Base-by-base conservation (phyloP, 441 rosid genomes). In the Adansonia gregorii region DNA sequence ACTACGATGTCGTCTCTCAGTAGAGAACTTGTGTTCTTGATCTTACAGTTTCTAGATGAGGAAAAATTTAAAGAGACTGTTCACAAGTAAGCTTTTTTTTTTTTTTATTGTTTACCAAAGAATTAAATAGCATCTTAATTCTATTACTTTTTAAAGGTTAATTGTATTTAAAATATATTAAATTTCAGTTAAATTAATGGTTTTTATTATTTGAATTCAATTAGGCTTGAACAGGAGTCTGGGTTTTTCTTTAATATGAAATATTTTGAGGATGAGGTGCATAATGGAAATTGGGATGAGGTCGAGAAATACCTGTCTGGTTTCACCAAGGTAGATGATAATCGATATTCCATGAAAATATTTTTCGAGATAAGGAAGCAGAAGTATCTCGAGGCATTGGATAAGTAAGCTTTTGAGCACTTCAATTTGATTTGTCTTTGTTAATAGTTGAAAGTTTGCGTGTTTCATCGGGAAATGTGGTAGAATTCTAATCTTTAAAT, bases 11-110 rank as follows among this genome's bases (percentile, higher is more conserved):
- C 59, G 59, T 54, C 59, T 54, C 59, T 54, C 2, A 54, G 22
- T 54, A 54, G 59, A 54, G 59, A 54, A 19, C 59, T 54, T 54
- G 59, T 54, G 59, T 54, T 54, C 59, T 54, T 54, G 22, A 54
- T 54, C 59, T 54, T n/a, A 54, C 59, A n/a, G 59, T 54, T 54
- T 54, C 19, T 54, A n/a, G 59, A 54, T 54, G 54, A 49, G 54
- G 59, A 54, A n/a, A 54, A 54, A 8, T 54, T 54, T n/a, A 54
- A 54, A 54, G 59, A 54, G 59, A 15, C 3, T 0, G 9, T 54
- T n/a, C 9, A 54, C 59, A n/a, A n/a, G 6, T 54, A 54, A n/a
- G 19, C 41, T 35, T 35, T 35, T 35, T 35, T n/a, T 35, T 35
- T 4, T 35, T 4, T 3, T 35, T 4, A 35, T 35, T 35, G 4